Evolutionary conservation across 2,329 filamentous ascomycete species (phyloP).

Genomic region (Botrytis tulipae): DNA sequence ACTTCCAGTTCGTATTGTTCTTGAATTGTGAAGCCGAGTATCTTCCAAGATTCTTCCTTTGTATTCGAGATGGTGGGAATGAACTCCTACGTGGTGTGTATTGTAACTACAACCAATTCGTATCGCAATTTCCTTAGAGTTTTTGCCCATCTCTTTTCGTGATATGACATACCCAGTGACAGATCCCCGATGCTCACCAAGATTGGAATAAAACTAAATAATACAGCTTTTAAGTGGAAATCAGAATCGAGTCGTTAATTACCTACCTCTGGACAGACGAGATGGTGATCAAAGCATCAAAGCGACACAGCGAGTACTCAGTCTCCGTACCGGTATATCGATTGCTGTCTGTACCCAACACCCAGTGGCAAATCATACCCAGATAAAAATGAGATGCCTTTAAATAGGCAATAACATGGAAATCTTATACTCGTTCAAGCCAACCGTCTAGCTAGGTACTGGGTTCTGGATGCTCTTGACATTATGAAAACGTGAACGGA

Average conservation of each 20-base stretch:
- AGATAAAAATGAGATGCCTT: not conserved
- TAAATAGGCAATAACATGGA: not conserved
- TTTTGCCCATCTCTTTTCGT: not conserved
- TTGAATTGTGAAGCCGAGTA: not conserved
- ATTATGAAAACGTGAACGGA: not conserved
- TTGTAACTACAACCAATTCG: not conserved
- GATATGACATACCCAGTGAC: not conserved
- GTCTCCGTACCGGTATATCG: not conserved
- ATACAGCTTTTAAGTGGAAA: not conserved
- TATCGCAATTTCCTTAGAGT: constrained; percentile 8
- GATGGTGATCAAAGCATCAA: constrained; percentile 4
- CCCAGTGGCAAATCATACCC: not conserved
- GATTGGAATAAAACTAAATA: not conserved
- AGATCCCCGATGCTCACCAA: not conserved
- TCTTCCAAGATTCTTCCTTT: constrained; percentile 6
- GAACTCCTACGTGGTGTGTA: not conserved
- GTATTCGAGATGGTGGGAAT: not conserved
- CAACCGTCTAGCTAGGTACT: not conserved
- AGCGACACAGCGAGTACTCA: not conserved
- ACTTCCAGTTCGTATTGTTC: not conserved
- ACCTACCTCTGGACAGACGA: not conserved
- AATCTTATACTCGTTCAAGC: not conserved
- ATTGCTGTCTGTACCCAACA: not conserved
- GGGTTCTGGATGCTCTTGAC: not conserved
- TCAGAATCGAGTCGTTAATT: not conserved